Conservation (phyloP, 228 moss, liverwort and hornwort genomes). For the Sphagnum magellanicum region DNA sequence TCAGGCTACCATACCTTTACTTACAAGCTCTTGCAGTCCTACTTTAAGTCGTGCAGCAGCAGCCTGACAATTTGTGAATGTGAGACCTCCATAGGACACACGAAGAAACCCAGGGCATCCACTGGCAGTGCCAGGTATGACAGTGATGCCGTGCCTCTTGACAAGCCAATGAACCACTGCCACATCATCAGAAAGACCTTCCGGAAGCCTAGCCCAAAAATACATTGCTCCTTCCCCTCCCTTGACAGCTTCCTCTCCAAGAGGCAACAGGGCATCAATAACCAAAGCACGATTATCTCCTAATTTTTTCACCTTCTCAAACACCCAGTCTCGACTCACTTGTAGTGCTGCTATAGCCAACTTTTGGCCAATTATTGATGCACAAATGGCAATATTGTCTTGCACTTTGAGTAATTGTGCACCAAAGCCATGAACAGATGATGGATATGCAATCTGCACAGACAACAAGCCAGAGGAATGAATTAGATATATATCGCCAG, state of each 20-base stretch:
- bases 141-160: conserved; percentile 68
- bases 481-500: too few relatives aligned
- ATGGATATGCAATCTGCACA: conserved; percentile 93
- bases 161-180: conserved; percentile 78
- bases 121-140: conserved; percentile 96
- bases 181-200: conserved; percentile 53
- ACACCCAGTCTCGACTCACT: conserved; percentile 77
- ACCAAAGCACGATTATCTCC: conserved; percentile 52
- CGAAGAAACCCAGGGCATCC: conserved; percentile 77
- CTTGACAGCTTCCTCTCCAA: conserved; percentile 70
- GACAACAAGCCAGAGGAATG: too few relatives aligned
- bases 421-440: conserved; percentile 54
- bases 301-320: conserved; percentile 49
- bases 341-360: conserved; percentile 70
- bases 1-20: conserved; percentile 36
- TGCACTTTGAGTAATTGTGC: conserved; percentile 93
- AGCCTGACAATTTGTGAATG: conserved; percentile 35
- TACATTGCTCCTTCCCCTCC: conserved; percentile 98
- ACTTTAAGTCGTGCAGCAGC: conserved; percentile 54
- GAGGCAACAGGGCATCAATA: conserved; percentile 53
- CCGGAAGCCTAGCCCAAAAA: conserved; percentile 81
- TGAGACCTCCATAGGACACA: conserved; percentile 74
- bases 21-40: conserved; percentile 72
- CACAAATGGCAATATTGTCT: conserved; percentile 96
- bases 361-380: conserved; percentile 84